Evolutionary conservation across 208 protist genomes (phyloP).

Genomic region (Crithidia brevicula): DNA sequence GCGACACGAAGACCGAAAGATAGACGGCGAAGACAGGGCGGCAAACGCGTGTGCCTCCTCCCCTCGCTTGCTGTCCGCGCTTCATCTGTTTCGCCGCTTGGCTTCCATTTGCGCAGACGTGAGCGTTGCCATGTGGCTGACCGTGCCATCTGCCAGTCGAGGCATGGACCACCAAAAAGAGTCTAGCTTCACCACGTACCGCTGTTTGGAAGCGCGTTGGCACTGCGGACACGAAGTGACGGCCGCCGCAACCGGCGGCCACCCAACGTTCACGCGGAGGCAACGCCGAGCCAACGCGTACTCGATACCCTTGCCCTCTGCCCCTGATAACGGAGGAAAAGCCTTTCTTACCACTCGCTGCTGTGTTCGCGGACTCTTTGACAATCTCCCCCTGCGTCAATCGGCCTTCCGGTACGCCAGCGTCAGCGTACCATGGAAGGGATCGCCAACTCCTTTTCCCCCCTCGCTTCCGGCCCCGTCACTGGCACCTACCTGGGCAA

Average conservation of each 20-base stretch:
- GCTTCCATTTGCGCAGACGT: conserved; percentile 26
- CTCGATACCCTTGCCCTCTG: background rate
- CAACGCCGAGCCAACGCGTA: no score
- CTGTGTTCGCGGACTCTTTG: conserved; percentile 43
- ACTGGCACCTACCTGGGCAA: conserved; percentile 5
- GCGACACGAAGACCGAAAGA: background rate
- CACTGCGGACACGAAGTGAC: conserved; percentile 11
- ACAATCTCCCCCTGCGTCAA: conserved; percentile 51
- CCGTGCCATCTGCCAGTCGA: background rate
- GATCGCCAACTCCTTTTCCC: background rate
- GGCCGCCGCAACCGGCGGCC: no score
- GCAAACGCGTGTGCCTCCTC: background rate
- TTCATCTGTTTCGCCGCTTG: conserved; percentile 9
- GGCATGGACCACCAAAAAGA: no score
- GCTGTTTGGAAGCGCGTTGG: conserved; percentile 14
- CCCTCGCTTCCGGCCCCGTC: conserved; percentile 4
- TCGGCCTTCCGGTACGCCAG: conserved; percentile 4
- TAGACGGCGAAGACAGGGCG: background rate
- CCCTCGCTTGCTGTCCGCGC: background rate
- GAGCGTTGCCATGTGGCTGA: conserved; percentile 13
- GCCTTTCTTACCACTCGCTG: conserved; percentile 25
- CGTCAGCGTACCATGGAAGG: background rate
- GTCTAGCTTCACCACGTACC: background rate
- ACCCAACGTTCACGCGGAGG: no score
- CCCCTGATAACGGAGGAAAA: background rate